These are phyloP conservation scores for Amanita molliuscula DNA, from an alignment of 768 basidiomycete genomes.

Conservation along the genomic window DNA sequence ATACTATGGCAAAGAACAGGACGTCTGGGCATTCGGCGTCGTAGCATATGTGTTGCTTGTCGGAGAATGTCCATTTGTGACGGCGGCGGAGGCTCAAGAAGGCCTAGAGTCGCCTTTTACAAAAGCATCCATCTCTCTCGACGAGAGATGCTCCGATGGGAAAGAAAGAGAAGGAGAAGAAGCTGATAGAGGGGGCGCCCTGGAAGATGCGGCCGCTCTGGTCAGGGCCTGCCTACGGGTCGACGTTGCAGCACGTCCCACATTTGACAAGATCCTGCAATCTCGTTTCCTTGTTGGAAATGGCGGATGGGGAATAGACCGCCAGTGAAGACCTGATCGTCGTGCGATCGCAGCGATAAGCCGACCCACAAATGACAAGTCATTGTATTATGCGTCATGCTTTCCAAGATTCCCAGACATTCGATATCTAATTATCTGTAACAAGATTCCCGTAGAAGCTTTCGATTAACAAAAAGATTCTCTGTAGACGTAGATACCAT, in stretches of 20 bases:
- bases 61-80: conserved; percentile 88
- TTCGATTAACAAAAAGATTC: too few species aligned
- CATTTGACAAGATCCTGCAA: conserved; percentile 73
- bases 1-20: conserved; percentile 94
- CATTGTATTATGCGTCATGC: conserved; percentile 1
- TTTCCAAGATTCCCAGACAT: neutral
- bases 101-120: conserved; percentile 71
- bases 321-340: conserved; percentile 8
- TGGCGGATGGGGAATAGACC: conserved; percentile 56
- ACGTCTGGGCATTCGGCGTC: conserved; percentile 97
- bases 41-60: conserved; percentile 91
- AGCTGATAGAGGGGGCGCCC: conserved; percentile 69
- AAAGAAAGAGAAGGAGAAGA: conserved; percentile 70
- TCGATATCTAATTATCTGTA: neutral
- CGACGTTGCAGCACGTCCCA: conserved; percentile 69
- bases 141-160: conserved; percentile 71
- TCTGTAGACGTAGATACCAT: neutral
- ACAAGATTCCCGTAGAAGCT: neutral
- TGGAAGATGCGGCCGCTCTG: conserved; percentile 78
- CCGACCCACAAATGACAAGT: neutral
- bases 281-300: conserved; percentile 73
- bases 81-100: conserved; percentile 83
- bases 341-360: neutral
- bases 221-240: conserved; percentile 79
- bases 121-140: conserved; percentile 63